Percentiles rank a stretch among this genome's conserved stretches.
Evolutionary conservation across 441 rosid genomes (phyloP).

Genomic region (Euphorbia celastroides): DNA sequence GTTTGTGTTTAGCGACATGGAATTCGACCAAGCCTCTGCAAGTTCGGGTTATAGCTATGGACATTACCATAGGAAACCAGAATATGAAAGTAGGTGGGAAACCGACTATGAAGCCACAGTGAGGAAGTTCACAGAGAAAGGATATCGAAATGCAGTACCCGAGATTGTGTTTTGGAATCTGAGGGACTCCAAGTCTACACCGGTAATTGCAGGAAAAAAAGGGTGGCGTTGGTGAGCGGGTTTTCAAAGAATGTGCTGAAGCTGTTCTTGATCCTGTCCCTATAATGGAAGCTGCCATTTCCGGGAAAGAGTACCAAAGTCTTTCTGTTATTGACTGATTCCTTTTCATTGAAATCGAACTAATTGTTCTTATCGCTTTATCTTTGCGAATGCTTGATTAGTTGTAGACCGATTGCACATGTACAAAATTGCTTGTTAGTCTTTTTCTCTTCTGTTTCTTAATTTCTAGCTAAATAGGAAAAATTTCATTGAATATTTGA

Average conservation of each 20-base stretch:
- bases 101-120: constrained; percentile 36
- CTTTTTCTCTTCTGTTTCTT: no score
- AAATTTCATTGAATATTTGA: no score
- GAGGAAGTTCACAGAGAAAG: constrained; percentile 36
- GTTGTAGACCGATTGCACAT: no score
- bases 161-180: constrained; percentile 62
- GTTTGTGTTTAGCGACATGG: constrained; percentile 28
- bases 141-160: constrained; percentile 43
- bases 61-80: no score
- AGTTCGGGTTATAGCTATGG: no score
- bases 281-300: constrained; percentile 41
- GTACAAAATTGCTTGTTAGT: no score
- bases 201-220: constrained; percentile 31
- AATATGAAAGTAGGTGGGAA: constrained; percentile 22
- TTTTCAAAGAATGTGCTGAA: constrained; percentile 55
- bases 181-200: constrained; percentile 51
- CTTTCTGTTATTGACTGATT: background rate
- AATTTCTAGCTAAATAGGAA: no score
- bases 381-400: no score
- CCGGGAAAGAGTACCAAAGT: constrained; percentile 11
- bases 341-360: no score
- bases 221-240: constrained; percentile 57
- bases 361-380: no score
- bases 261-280: constrained; percentile 40
- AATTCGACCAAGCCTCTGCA: constrained; percentile 36